phyloP scores from a whole-genome alignment of 371 early-diverging fungal species.

The Mortierella sp. region DNA sequence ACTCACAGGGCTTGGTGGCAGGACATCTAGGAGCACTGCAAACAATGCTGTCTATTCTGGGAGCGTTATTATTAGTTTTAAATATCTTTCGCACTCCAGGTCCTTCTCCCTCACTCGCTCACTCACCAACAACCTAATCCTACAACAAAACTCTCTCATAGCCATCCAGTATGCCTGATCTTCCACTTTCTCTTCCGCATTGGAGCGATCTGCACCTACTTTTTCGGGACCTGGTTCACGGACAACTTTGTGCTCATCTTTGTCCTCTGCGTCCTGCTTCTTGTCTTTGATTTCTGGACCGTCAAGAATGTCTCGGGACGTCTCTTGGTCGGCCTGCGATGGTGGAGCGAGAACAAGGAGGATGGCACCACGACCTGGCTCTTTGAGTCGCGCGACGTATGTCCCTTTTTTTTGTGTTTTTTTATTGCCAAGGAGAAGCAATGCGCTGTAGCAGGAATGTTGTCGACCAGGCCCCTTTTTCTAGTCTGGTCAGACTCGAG shows the following conservation, averaged over 20 bases:
- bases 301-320: constrained; percentile 98
- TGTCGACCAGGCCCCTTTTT: background rate
- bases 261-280: constrained; percentile 88
- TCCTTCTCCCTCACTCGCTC: background rate
- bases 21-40: background rate
- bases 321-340: constrained; percentile 94
- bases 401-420: constrained; percentile 19
- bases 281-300: constrained; percentile 98
- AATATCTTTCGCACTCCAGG: background rate
- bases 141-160: constrained; percentile 26
- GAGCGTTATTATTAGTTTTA: background rate
- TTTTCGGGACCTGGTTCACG: constrained; percentile 84
- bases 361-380: constrained; percentile 95
- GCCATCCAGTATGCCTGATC: constrained; percentile 93
- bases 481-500: background rate
- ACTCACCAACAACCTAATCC: background rate
- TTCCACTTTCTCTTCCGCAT: constrained; percentile 92
- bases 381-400: constrained; percentile 93
- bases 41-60: background rate
- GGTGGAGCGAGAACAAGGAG: constrained; percentile 98
- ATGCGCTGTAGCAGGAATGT: background rate
- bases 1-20: background rate
- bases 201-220: constrained; percentile 84
- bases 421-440: background rate
- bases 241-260: constrained; percentile 91